A percentile compares a stretch with the other conserved stretches of the same genome.
phyloP scores from a whole-genome alignment of 257 asterid genomes.

The Salvia miltiorrhiza region DNA sequence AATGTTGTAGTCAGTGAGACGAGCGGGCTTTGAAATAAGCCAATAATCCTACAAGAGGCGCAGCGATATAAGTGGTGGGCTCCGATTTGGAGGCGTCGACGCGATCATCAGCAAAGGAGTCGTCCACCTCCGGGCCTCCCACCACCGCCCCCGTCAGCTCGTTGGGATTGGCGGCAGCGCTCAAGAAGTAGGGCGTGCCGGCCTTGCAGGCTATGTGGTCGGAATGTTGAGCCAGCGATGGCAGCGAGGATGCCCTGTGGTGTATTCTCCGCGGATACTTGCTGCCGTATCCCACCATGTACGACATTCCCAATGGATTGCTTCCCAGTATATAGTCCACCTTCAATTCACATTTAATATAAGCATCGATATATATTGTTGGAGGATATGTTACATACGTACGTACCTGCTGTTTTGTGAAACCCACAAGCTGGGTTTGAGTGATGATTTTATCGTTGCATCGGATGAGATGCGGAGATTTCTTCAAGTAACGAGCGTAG shows the following conservation, averaged over 20 bases:
- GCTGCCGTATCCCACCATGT: constrained; percentile 50
- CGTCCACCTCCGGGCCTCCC: constrained; percentile 36
- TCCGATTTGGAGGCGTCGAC: constrained; percentile 28
- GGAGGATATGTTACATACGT: no score
- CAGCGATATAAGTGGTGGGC: constrained; percentile 49
- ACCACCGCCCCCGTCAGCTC: constrained; percentile 39
- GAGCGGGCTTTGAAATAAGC: constrained; percentile 36
- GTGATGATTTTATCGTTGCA: constrained; percentile 22
- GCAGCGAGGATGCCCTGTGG: constrained; percentile 49
- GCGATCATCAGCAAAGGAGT: constrained; percentile 32
- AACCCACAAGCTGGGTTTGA: constrained; percentile 20
- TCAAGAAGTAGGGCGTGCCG: constrained; percentile 36
- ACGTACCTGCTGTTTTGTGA: constrained; percentile 32
- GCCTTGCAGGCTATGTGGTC: constrained; percentile 32
- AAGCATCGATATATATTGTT: no score
- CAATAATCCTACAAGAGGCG: constrained; percentile 47
- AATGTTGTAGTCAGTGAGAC: background rate
- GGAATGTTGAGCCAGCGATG: constrained; percentile 30
- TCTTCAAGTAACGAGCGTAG: constrained; percentile 31
- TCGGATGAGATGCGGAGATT: constrained; percentile 11
- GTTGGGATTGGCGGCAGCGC: constrained; percentile 34
- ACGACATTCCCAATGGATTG: constrained; percentile 42
- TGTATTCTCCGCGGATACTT: constrained; percentile 42
- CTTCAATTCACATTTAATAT: constrained; percentile 23
- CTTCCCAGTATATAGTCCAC: constrained; percentile 47